phyloP scores from a whole-genome alignment of 768 basidiomycete genomes.

The Melanogaster broomeanus region DNA sequence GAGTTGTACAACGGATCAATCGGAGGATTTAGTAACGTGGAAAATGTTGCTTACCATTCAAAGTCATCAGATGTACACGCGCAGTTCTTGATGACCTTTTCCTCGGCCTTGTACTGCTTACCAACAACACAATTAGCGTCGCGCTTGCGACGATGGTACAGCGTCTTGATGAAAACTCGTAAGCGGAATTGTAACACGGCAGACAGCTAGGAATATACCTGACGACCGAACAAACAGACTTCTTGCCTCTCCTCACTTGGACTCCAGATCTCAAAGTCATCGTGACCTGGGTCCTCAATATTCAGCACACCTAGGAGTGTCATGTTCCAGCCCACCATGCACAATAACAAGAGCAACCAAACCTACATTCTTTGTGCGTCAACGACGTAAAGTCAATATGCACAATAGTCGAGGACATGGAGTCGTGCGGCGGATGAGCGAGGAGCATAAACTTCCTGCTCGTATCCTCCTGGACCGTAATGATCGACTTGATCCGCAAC shows the following conservation, averaged over 20 bases:
- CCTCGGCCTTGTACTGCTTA: slow-evolving; percentile 51
- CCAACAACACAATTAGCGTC: slow-evolving; percentile 86
- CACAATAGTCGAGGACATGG: slow-evolving; percentile 51
- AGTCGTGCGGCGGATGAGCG: slow-evolving; percentile 57
- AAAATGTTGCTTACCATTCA: slow-evolving; percentile 74
- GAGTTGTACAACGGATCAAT: neutral
- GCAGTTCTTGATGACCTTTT: slow-evolving; percentile 68
- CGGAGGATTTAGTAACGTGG: neutral
- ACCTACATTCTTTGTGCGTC: slow-evolving; percentile 75
- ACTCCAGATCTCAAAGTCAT: slow-evolving; percentile 98
- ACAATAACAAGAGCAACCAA: neutral
- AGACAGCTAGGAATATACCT: slow-evolving; percentile 47
- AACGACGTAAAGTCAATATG: slow-evolving; percentile 89
- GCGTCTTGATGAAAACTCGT: slow-evolving; percentile 49
- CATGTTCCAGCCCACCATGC: slow-evolving; percentile 1
- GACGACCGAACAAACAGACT: slow-evolving; percentile 87
- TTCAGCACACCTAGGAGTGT: slow-evolving; percentile 66
- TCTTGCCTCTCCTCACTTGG: slow-evolving; percentile 90
- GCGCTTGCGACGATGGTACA: slow-evolving; percentile 88
- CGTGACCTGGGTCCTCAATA: slow-evolving; percentile 69
- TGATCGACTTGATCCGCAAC: slow-evolving; percentile 72
- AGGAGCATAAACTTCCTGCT: slow-evolving; percentile 89
- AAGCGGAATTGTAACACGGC: neutral
- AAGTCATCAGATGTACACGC: slow-evolving; percentile 77
- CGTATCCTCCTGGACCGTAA: slow-evolving; percentile 89